Evolutionary conservation across 345 rosid species (phyloP).

Genomic region (Abelmoschus esculentus): DNA sequence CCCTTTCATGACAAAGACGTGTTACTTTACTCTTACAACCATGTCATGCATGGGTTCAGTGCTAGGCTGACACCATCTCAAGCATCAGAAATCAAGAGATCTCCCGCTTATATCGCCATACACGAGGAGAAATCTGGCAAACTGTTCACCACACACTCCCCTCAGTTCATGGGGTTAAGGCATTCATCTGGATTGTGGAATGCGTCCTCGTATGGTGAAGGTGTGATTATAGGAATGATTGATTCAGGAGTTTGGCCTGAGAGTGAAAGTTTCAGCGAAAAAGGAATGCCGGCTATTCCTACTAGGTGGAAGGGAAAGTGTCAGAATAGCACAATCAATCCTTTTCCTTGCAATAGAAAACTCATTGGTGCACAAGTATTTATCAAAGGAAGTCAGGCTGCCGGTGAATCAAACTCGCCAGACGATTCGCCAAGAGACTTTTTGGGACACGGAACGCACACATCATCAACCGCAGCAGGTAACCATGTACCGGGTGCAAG

Average conservation of each 20-base stretch:
- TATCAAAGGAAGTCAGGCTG: not conserved
- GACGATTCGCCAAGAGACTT: constrained; percentile 11
- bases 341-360: constrained; percentile 4
- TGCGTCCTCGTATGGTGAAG: constrained; percentile 13
- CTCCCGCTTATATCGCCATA: constrained; percentile 9
- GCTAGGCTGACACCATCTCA: constrained; percentile 11
- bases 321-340: not conserved
- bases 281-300: constrained; percentile 6
- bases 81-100: constrained; percentile 1
- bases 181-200: constrained; percentile 6
- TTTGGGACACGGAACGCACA: constrained; percentile 9
- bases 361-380: constrained; percentile 2
- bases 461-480: constrained; percentile 8
- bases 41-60: constrained; percentile 18
- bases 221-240: constrained; percentile 11
- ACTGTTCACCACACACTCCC: constrained; percentile 11
- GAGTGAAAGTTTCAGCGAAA: constrained; percentile 8
- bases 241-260: constrained; percentile 15
- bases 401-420: not conserved
- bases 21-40: constrained; percentile 10
- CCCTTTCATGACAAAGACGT: not conserved
- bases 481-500: constrained; percentile 11
- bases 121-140: constrained; percentile 12
- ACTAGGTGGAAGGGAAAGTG: constrained; percentile 10
- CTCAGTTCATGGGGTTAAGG: constrained; percentile 6